Evolutionary conservation across 2,329 filamentous ascomycete genomes (phyloP), one percentile per base, ranked within the genome.

Genomic region (Xylariaceae sp.): DNA sequence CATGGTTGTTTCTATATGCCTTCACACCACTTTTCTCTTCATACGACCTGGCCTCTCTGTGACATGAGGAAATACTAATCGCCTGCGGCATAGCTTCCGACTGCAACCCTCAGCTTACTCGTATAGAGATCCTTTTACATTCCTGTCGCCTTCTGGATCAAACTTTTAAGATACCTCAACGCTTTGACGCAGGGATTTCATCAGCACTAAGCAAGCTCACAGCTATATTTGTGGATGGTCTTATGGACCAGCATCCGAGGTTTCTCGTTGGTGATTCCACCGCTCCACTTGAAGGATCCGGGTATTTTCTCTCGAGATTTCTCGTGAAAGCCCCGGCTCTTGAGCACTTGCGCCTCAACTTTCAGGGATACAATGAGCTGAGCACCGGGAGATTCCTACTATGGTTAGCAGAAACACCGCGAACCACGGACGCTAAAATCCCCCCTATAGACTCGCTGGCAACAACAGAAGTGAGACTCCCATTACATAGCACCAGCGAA

Each of bases 321-420:
- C 68, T 84, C 4, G 65, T 66, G 1, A 68, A 68, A 24, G 67
- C 75, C 1, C 58, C 69, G 3, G 79, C 80, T 16, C 58, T 87
- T 5, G 74, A 75, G 26, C 79, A 83, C 62, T 72, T 87, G 4
- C 78, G 84, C 2, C 65, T 87, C 39, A 87, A 86, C 62, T 79
- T 82, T 26, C 61, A 65, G 11, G 8, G 29, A 6, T 55, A 48
- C 6, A 19, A 55, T 0, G 16, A 52, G 3, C 16, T 53, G 4
- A 52, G 64, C 3, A 52, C 67, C 2, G 61, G 67, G 0, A 62
- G 67, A 1, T 61, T 83, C 9, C 53, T 83, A 2, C 24, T 63
- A 11, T 83, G 73, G 78, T 66, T 81, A 8, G 71, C 66, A 3
- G 46, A 21, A 14, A 37, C 14, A 12, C 7, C 17, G 11, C 12